Evolutionary conservation across 495 filamentous ascomycete species (phyloP).

Genomic region (Penicillium atrosanguineum): DNA sequence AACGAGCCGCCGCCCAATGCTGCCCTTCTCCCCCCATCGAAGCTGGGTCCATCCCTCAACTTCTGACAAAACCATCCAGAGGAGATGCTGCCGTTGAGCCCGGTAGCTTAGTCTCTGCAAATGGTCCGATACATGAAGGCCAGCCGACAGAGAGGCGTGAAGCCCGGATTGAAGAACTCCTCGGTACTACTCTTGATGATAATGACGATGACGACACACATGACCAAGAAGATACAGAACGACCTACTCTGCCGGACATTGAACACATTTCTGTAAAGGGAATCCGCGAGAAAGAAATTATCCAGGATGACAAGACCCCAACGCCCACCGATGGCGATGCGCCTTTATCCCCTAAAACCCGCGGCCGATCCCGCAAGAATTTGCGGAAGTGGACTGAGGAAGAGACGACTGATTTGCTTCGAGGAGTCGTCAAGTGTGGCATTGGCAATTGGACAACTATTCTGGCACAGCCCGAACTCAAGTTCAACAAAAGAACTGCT

Average conservation of each 20-base stretch:
- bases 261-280: slow-evolving; percentile 3
- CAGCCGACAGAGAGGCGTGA: slow-evolving; percentile 34
- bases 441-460: slow-evolving; percentile 89
- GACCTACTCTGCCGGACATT: slow-evolving; percentile 6
- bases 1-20: slow-evolving; percentile 74
- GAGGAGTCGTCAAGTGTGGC: slow-evolving; percentile 76
- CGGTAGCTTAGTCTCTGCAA: slow-evolving; percentile 17
- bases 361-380: slow-evolving; percentile 46
- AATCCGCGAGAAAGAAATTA: slow-evolving; percentile 1
- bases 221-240: slow-evolving; percentile 11
- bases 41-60: slow-evolving; percentile 43
- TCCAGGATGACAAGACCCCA: background rate
- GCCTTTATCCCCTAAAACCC: slow-evolving; percentile 40
- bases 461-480: slow-evolving; percentile 67
- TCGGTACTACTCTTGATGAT: slow-evolving; percentile 30
- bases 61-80: slow-evolving; percentile 38
- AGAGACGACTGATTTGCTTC: slow-evolving; percentile 73
- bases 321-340: slow-evolving; percentile 19
- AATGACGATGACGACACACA: slow-evolving; percentile 16
- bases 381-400: slow-evolving; percentile 75
- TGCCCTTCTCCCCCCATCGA: slow-evolving; percentile 72
- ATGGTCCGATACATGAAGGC: slow-evolving; percentile 20
- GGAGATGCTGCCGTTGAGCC: slow-evolving; percentile 25
- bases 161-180: slow-evolving; percentile 37
- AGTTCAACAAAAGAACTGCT: slow-evolving; percentile 71